Evolutionary conservation across 768 basidiomycete species (phyloP), one percentile per base, ranked within the genome.

Genomic region (Cubamyces lactineus): DNA sequence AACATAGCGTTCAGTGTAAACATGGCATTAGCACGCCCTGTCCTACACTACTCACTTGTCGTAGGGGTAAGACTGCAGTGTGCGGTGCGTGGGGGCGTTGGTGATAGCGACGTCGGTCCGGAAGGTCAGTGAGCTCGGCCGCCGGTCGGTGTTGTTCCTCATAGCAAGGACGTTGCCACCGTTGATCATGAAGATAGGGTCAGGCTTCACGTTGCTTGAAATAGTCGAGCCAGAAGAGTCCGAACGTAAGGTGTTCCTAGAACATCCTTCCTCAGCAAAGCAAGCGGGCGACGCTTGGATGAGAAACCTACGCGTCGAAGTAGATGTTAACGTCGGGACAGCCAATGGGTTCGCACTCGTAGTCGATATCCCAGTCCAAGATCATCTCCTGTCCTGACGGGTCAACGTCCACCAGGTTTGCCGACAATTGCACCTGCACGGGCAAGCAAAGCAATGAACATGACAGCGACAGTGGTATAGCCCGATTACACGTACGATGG

Each of bases 321-420:
- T 48, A 66, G 5, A 66, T 53, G 28, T 63, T 53, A 24, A 61
- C 62, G 30, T 66, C 65, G 13, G 62, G 61, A 26, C 65, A 66
- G 1, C 58, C 50, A 19, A 57, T 57, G 3, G 48, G 23, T 7
- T 51, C 50, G 46, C 53, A 65, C 23, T 45, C 28, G 42, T 62
- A 52, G 54, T 51, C 24, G 28, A 62, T 57, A 16, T 30, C 12
- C 65, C 65, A 66, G 23, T 63, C 65, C 1, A 66, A 46, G 2
- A 59, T 63, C 57, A 66, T 66, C 8, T 40, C 41, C 46, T 66
- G 65, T 4, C 24, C 47, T 0, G 49, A 47, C 0, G 65, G 54
- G 34, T 66, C 65, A 19, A 66, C 43, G 5, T 58, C 43, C 42
- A 66, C 57, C 21, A 66, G 34, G 55, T 63, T 63, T 9, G 65